These are phyloP conservation scores for Vicia sativa DNA, from an alignment of 306 rosid genomes.

Conservation along the genomic window DNA sequence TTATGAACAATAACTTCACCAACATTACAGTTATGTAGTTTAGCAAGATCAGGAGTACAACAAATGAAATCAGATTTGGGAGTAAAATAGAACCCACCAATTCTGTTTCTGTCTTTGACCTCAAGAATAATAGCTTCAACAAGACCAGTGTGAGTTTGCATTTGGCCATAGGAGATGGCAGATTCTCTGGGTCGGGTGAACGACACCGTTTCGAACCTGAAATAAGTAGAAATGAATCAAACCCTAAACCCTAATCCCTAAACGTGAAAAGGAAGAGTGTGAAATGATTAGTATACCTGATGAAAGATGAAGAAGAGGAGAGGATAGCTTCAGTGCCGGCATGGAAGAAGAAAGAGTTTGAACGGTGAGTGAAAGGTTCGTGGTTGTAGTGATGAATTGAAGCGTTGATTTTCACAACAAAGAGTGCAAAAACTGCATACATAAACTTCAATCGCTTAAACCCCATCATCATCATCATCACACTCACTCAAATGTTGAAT, in stretches of 20 bases:
- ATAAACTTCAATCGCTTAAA: background rate
- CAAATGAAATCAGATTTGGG: slow-evolving; percentile 64
- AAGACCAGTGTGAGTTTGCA: slow-evolving; percentile 81
- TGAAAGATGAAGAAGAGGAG: slow-evolving; percentile 51
- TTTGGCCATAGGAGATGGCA: slow-evolving; percentile 46
- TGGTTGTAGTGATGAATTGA: slow-evolving; percentile 76
- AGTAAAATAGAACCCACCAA: slow-evolving; percentile 69
- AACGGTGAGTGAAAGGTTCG: slow-evolving; percentile 64
- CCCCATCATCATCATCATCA: background rate
- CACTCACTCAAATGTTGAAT: too few species aligned
- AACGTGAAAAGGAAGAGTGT: too few species aligned
- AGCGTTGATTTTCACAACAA: slow-evolving; percentile 35
- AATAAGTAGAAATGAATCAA: too few species aligned
- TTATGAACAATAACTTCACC: slow-evolving; percentile 78
- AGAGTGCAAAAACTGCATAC: background rate
- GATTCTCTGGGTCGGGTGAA: slow-evolving; percentile 71
- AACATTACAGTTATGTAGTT: slow-evolving; percentile 49
- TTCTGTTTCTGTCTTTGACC: slow-evolving; percentile 68
- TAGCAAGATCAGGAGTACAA: slow-evolving; percentile 56
- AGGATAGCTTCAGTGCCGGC: slow-evolving; percentile 88
- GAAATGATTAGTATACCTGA: background rate
- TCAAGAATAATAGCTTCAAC: slow-evolving; percentile 83
- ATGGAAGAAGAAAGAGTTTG: slow-evolving; percentile 95
- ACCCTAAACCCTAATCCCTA: too few species aligned
- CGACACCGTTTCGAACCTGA: slow-evolving; percentile 12